Base-by-base conservation (phyloP, 2,329 filamentous ascomycete species). In the Myrmaecium sp. region DNA sequence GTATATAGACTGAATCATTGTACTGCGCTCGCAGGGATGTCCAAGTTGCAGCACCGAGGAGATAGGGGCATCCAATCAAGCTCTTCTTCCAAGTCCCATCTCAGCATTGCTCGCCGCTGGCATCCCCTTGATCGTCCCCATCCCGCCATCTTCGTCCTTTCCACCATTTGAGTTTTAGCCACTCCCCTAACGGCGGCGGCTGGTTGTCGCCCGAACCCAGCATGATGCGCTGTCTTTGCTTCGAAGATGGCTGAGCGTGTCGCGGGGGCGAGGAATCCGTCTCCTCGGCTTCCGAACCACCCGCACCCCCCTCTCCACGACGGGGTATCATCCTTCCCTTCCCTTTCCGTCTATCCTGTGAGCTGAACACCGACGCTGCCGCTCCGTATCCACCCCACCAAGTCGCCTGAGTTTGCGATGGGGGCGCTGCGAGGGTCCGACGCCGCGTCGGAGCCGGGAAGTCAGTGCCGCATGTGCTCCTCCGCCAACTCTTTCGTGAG, bases 101-200 rank as follows among this genome's bases (percentile, higher is more conserved):
- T n/a, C n/a, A n/a, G n/a, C n/a, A n/a, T n/a, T n/a, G n/a, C n/a
- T n/a, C n/a, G n/a, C n/a, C 26, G 5, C 17, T 14, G 12, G 22
- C 19, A 17, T 9, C 19, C 4, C 12, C 15, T 4, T 14, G 8
- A 9, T 24, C 21, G 13, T 14, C 20, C n/a, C 17, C 22, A 16
- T 23, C 25, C 3, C 49, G 46, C 30, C 39, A 41, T 40, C 43
- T 41, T 30, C 35, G 43, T 38, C 48, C 49, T 21, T 46, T 42
- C 46, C 48, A 51, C 47, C 47, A 52, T 23, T 44, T 46, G 25
- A 52, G 30, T 28, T 44, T 48, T 13, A 51, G 42, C 49, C 47
- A 52, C 26, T 49, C 46, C 5, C 45, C 46, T 6, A 43, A 17
- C 3, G 33, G 39, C 7, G 47, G 46, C 19, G 44, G 36, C 14